Base-by-base conservation (phyloP, 352 stramenopile genomes). In the Phytophthora pinifolia region DNA sequence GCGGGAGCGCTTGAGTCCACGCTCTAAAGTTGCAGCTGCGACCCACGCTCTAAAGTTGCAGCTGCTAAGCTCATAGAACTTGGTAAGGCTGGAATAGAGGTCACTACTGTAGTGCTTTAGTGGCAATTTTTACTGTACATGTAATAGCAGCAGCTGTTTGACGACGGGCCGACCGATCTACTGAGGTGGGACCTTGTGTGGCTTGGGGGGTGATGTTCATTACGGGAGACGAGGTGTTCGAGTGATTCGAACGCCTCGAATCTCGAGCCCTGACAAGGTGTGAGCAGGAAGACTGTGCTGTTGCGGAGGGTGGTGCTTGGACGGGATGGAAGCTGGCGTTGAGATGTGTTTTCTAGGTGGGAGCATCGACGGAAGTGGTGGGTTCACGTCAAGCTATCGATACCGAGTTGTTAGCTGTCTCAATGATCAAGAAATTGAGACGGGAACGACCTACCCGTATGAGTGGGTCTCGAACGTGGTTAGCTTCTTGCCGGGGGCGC, bases 1-100 rank as follows among this genome's bases (percentile, higher is more conserved):
- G 54, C 61, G 20, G 62, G 43, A 56, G 47, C 39, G 12, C 36
- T 61, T 9, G 34, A 72, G 10, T 57, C 58, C 5, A 67, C 52
- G 14, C 41, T 66, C 27, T 65, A 60, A 29, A 44, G 18, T 22
- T 30, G 29, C n/a, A 38, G 13, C n/a, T n/a, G n/a, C n/a, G n/a
- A n/a, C n/a, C n/a, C n/a, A n/a, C n/a, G n/a, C n/a, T n/a, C n/a
- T n/a, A n/a, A n/a, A n/a, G n/a, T n/a, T n/a, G n/a, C n/a, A n/a
- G n/a, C n/a, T n/a, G n/a, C n/a, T n/a, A n/a, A n/a, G n/a, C n/a
- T n/a, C n/a, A n/a, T n/a, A n/a, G n/a, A n/a, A n/a, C n/a, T n/a
- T n/a, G n/a, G n/a, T n/a, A n/a, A n/a, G n/a, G n/a, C n/a, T n/a
- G n/a, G n/a, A n/a, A n/a, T n/a, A n/a, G n/a, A n/a, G n/a, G n/a